Evolutionary conservation across 176 grass and related monocot species (phyloP), one percentile per base, ranked within the genome.

Genomic region (Calamus simplicifolius): DNA sequence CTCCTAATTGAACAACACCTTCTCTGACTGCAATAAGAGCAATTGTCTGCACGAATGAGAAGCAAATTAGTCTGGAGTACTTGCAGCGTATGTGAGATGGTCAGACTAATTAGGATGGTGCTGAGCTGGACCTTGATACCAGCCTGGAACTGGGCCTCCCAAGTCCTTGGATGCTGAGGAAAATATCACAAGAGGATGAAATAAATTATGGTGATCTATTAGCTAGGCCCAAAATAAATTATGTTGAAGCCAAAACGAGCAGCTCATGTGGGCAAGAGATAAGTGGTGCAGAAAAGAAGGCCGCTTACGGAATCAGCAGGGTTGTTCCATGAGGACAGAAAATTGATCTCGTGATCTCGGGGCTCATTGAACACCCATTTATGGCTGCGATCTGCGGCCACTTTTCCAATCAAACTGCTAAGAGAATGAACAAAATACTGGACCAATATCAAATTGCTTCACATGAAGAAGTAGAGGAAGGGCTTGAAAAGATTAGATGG

Each of bases 361-460:
- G 81, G 75, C 50, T 98, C 93, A 77, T 85, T 85, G 62, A 92
- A 83, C 62, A 98, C 84, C 93, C 93, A 98, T 79, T 92, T 98
- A 79, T 98, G 87, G 76, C 93, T 85, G 81, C 92, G 93, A 89
- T 98, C 93, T 58, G 87, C 93, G 73, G 93, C 93, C 57, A 98
- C 87, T 68, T 98, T 98, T 69, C 93, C 93, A 78, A 98, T 92
- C 76, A 85, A 62, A 29, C 93, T 98, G 69, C 61, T 58, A 52
- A 56, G 29, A 60, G 29, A 21, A 48, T 38, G 8, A 38, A 38
- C 35, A 38, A 38, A 10, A 38, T 12, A 38, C 35, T 12, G 8
- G 35, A 38, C 35, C 35, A 12, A 38, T 12, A 12, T 38, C 12
- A 38, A 38, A 38, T 38, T 38, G 8, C 35, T 12, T 38, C 8